A percentile compares a stretch with the other conserved stretches of the same genome.
Evolutionary conservation across 225 moss, liverwort and hornwort species (phyloP).

Genomic region (Neckera pumila): DNA sequence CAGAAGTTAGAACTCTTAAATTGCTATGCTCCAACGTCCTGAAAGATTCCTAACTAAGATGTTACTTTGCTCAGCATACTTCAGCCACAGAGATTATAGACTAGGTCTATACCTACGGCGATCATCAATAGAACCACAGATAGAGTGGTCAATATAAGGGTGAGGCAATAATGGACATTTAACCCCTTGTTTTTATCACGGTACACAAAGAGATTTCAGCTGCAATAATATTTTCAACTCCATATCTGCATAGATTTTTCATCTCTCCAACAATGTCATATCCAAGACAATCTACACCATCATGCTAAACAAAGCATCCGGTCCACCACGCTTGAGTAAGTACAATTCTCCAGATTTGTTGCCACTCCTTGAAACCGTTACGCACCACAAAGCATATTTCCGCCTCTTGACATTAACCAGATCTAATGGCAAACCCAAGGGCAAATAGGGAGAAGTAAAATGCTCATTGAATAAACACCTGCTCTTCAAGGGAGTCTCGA

Average conservation of each 20-base stretch:
- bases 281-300: slow-evolving; percentile 1
- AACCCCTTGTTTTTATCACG: not conserved
- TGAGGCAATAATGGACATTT: not conserved
- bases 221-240: not conserved
- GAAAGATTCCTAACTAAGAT: not conserved
- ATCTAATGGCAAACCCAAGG: not conserved
- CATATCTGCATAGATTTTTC: not conserved
- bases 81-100: not conserved
- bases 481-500: slow-evolving; percentile 43
- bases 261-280: not conserved
- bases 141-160: not conserved
- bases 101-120: not conserved
- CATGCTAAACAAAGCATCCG: not conserved
- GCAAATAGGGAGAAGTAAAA: not conserved
- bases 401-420: not conserved
- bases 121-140: slow-evolving; percentile 3
- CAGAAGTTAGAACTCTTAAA: slow-evolving; percentile 7
- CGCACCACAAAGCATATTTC: not conserved
- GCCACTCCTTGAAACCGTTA: not conserved
- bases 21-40: not conserved
- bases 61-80: not conserved
- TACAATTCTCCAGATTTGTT: not conserved
- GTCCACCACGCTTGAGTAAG: not conserved
- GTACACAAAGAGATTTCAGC: not conserved
- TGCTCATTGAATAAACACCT: slow-evolving; percentile 22